A percentile compares a stretch with the other conserved stretches of the same genome.
Conservation (phyloP, 2,329 filamentous ascomycete species). For the Aspergillus sp. region DNA sequence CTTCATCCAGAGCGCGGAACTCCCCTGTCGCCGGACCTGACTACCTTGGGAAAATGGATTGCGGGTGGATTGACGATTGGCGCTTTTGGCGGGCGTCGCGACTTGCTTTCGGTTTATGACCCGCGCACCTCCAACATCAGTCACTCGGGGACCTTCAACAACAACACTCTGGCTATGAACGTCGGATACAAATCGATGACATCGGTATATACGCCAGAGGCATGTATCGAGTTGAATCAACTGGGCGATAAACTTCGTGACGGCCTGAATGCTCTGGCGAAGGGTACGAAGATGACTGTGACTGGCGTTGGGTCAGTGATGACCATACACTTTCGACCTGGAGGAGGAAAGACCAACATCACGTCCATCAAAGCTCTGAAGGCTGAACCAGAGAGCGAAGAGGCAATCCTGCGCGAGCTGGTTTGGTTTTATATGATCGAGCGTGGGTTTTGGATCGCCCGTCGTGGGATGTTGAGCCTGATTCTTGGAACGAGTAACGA, state of each 20-base stretch:
- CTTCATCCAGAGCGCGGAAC: constrained; percentile 23
- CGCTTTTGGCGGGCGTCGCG: constrained; percentile 64
- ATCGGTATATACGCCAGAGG: constrained; percentile 4
- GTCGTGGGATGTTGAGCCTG: constrained; percentile 13
- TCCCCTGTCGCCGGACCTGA: constrained; percentile 62
- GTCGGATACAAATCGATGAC: constrained; percentile 7
- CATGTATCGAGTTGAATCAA: constrained; percentile 3
- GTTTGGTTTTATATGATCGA: constrained; percentile 13
- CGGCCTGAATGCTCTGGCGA: neutral
- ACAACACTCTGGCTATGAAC: constrained; percentile 65
- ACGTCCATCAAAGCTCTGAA: neutral
- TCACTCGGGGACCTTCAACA: constrained; percentile 71
- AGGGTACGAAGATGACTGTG: constrained; percentile 6
- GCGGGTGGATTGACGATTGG: constrained; percentile 70
- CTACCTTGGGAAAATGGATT: constrained; percentile 68
- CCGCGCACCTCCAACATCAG: constrained; percentile 36
- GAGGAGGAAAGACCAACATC: neutral
- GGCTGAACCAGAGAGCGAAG: neutral
- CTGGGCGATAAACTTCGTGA: neutral
- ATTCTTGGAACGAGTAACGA: constrained; percentile 7
- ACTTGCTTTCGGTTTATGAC: constrained; percentile 57
- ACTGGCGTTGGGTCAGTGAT: constrained; percentile 8
- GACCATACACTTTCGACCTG: constrained; percentile 9
- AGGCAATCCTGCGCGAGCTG: neutral
- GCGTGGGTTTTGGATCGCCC: constrained; percentile 16